Base-by-base conservation (phyloP, 441 rosid genomes). In the Pelargonium exstipulatum region DNA sequence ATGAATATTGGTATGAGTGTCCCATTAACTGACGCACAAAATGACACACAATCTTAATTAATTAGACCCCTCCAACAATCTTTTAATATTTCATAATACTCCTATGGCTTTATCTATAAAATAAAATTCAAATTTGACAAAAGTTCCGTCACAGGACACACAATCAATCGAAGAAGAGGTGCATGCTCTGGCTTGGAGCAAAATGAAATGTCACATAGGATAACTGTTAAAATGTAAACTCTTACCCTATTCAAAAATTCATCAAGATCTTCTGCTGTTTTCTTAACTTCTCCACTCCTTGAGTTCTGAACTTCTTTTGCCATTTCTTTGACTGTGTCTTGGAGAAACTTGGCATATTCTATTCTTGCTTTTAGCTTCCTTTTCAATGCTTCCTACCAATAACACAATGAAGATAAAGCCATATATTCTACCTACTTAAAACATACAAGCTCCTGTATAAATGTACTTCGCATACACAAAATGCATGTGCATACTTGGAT, bases 331-430 rank as follows among this genome's bases (percentile, higher is more conserved):
- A 84, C 90, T 1, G 90, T 86, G 46, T 92, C 96, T 77, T 92
- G 96, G 68, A 92, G 94, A 84, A 92, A 92, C 85, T 88, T 92
- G 72, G 97, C 97, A 58, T 92, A 92, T 77, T 88, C 97, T 60
- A 92, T 92, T 74, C 96, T 86, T 14, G 88, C 88, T 65, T 76
- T 76, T 70, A 86, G 64, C 78, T 77, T 84, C 69, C 90, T 85
- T 74, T 86, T 86, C 71, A 86, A 64, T 72, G 87, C 90, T 82
- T 84, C 90, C 90, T 86, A 76, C 69, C 64, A 29, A 71, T 69
- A 62, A 40, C 55, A 1, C 32, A 66, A 62, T 37, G 63, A 24
- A 12, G 29, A 58, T 55, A 14, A 69, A n/a, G 53, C 24, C 63
- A 17, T 45, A 22, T 6, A 57, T 65, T 42, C 40, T 40, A 57